Base-by-base conservation (phyloP, 202 grass and related monocot species). In the Saccharum hybrid region DNA sequence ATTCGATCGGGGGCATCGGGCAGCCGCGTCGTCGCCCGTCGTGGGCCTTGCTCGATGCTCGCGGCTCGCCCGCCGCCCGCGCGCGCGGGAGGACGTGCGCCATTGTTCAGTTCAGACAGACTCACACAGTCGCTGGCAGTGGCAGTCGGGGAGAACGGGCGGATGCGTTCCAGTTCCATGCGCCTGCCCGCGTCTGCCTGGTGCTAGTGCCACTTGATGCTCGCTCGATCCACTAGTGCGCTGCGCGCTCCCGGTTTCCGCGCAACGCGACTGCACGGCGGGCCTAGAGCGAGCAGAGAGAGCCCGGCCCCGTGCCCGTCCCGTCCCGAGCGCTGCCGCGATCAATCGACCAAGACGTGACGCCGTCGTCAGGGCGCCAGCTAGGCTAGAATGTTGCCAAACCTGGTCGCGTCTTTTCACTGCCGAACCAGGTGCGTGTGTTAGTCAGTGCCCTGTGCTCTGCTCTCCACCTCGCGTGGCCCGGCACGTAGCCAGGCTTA, bases 361-460 rank as follows among this genome's bases (percentile, higher is more conserved):
- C 63, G 21, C 7, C 7, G 12, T 70, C 70, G 70, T 52, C 82
- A 71, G 64, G n/a, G 37, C 19, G 2, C 4, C 37, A 1, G 10
- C 1, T 2, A 4, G 15, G 18, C 8, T 51, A 78, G 73, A 46
- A 56, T 73, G 76, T 45, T 26, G 61, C 74, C 52, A 81, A 79
- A 42, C n/a, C 7, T 56, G 70, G 84, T 90, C 80, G 68, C 70
- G 76, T 90, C 84, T 8, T 22, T 69, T 90, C 88, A 67, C 68
- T 60, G 68, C 65, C 51, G 40, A 31, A 45, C 56, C 54, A 52
- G 15, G 1, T 9, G 8, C 46, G 71, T 77, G 14, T 52, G 71
- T 26, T 52, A 68, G 75, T 88, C 86, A 46, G 68, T 22, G 62
- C 62, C 49, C 33, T 5, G 16, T 30, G 36, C 46, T 49, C 14